Base-by-base conservation (phyloP, 2,329 filamentous ascomycete genomes). In the Colletotrichum godetiae region DNA sequence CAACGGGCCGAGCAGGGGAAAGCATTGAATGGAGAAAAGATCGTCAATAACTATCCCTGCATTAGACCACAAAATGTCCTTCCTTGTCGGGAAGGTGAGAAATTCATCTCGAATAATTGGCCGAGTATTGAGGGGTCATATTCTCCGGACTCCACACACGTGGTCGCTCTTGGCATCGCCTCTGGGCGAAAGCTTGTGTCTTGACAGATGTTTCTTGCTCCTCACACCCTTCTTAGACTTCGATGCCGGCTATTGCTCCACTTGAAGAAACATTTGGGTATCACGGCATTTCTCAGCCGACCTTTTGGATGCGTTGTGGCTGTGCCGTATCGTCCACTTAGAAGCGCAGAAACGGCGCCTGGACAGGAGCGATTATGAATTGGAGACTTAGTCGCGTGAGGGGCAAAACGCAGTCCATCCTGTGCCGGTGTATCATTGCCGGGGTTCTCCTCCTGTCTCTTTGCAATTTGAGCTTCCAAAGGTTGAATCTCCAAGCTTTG, bases 121-220 rank as follows among this genome's bases (percentile, higher is more conserved):
- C 19, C 37, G 1, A 29, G 10, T 15, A 55, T 12, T 53, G 15
- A 49, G 42, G 58, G 49, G 42, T 49, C 8, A 31, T 52, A 64
- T 35, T 55, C 52, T 52, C 59, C 66, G 53, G 42, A 29, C 15
- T 31, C 64, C 64, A 72, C 58, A 52, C 64, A 68, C 68, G 68
- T 62, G 68, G 56, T 57, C 2, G 15, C 11, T 52, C 63, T 72
- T 64, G 65, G 65, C 69, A 68, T 68, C 37, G 58, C n/a, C 22
- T 52, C 52, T 59, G 58, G 69, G 52, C 65, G 24, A 71, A 72
- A 68, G 69, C 69, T 72, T 72, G 69, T n/a, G 27, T 62, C 11
- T 2, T 49, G 42, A 49, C 42, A 49, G 42, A 6, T 29, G 27
- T 37, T 35, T 49, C 49, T 35, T 35, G 15, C 35, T n/a, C 22